These are phyloP conservation scores for Oligophagozyma castellii DNA, from an alignment of 1,139 yeast genomes.

Conservation along the genomic window DNA sequence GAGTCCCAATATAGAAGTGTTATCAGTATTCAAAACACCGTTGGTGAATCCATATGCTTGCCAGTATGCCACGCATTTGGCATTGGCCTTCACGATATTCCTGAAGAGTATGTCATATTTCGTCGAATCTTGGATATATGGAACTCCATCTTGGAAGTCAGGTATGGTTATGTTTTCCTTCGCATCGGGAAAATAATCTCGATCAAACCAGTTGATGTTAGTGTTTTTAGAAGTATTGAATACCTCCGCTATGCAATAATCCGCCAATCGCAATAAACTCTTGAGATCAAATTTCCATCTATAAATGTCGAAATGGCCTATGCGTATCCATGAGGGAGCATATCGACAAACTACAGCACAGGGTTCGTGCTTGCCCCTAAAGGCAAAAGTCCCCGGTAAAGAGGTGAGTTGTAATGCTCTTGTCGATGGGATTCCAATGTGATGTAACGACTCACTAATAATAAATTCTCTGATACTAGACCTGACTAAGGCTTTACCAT, in stretches of 20 bases:
- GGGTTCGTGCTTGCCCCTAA: conserved; percentile 52
- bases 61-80: conserved; percentile 70
- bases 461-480: conserved; percentile 82
- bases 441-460: conserved; percentile 68
- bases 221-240: conserved; percentile 32
- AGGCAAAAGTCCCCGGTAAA: conserved; percentile 67
- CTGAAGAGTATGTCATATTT: conserved; percentile 59
- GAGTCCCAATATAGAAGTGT: conserved; percentile 74
- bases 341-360: conserved; percentile 80
- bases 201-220: conserved; percentile 11
- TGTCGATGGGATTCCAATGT: conserved; percentile 77
- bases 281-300: conserved; percentile 58
- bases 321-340: conserved; percentile 75
- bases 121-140: conserved; percentile 34
- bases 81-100: conserved; percentile 60
- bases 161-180: conserved; percentile 8
- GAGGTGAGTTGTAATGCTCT: conserved; percentile 63
- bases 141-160: conserved; percentile 21
- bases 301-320: conserved; percentile 83
- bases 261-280: conserved; percentile 50
- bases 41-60: conserved; percentile 86
- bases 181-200: conserved; percentile 16
- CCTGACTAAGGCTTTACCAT: conserved; percentile 85
- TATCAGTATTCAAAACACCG: conserved; percentile 91
- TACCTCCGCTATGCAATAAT: conserved; percentile 59